Conservation (phyloP, 441 rosid species). For the Gossypium lobatum region DNA sequence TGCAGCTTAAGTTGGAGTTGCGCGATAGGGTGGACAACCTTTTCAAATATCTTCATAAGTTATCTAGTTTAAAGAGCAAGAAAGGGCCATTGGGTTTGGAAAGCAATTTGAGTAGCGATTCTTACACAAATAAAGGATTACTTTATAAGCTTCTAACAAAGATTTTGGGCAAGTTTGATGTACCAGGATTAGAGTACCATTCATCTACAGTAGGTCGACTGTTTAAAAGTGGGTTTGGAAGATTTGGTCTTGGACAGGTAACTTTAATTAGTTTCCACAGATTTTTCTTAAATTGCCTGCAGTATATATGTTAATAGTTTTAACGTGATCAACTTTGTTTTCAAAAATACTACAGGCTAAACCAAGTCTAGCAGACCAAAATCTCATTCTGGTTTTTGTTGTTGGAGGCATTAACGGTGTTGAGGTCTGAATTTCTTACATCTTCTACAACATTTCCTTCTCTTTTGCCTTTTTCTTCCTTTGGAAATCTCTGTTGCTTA, state of each 20-base stretch:
- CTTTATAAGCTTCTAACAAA: conserved; percentile 59
- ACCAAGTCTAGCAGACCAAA: conserved; percentile 79
- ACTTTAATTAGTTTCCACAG: conserved; percentile 13
- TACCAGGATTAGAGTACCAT: conserved; percentile 83
- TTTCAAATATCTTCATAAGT: conserved; percentile 70
- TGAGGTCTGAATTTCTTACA: conserved; percentile 44
- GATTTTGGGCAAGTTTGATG: conserved; percentile 52
- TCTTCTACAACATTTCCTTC: background rate
- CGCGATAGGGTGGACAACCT: conserved; percentile 80
- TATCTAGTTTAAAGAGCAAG: conserved; percentile 53
- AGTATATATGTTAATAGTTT: background rate
- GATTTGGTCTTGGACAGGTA: conserved; percentile 95
- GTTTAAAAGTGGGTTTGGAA: conserved; percentile 91
- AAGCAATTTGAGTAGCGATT: conserved; percentile 43
- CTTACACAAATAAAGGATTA: conserved; percentile 55
- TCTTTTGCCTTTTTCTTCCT: conserved; percentile 1
- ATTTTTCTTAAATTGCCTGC: background rate
- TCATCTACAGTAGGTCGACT: conserved; percentile 91
- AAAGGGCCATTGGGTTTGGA: conserved; percentile 49
- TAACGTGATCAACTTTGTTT: conserved; percentile 7
- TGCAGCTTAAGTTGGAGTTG: conserved; percentile 84
- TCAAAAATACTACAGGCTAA: conserved; percentile 51
- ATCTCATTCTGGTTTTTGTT: conserved; percentile 72
- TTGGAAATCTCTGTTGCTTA: background rate
- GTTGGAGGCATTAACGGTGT: conserved; percentile 83